Evolutionary conservation across 345 rosid species (phyloP), one percentile per base, ranked within the genome.

Genomic region (Aegle marmelos): DNA sequence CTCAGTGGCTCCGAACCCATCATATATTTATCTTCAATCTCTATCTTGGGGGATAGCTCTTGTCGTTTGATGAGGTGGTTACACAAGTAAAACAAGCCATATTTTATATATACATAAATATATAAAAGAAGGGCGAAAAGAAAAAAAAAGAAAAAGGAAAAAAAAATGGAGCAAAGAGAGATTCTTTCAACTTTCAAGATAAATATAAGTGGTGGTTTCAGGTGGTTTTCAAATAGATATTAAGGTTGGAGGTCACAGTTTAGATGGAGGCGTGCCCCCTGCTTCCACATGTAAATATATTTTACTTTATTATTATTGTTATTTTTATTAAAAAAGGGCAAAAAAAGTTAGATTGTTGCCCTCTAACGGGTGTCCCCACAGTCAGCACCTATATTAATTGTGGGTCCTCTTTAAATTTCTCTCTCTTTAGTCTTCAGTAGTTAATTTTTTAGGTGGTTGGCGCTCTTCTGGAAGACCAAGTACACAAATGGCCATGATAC

Each of bases 231-330:
- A 83, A 10, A 78, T 54, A 82, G 94, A 87, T 89, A 77, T 82
- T 88, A 88, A 88, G 94, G 91, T 91, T 87, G 84, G 74, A 79
- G 73, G 94, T 89, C 94, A 81, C 76, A 81, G 84, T 88, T 88
- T 68, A 68, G 94, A 89, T 89, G 85, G 80, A 41, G 80, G 81
- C 87, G 24, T 88, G 66, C 80, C 87, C 82, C 82, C 92, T 69
- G 80, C 87, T 59, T 74, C 3, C 67, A 56, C 33, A 25, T 39
- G 50, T 11, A 45, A 45, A 45, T 13, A 45, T 45, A 45, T 45
- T 13, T 45, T 45, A 13, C 50, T 45, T 45, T 14, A 45, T 45
- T 45, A 45, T 45, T 45, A 45, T 45, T 45, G 17, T 45, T 11
- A 45, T 45, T 45, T 45, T 45, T 45, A 45, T 45, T 2, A 3